These are phyloP conservation scores for Acanthamoeba healyi DNA, from an alignment of 208 protist genomes.

Conservation along the genomic window DNA sequence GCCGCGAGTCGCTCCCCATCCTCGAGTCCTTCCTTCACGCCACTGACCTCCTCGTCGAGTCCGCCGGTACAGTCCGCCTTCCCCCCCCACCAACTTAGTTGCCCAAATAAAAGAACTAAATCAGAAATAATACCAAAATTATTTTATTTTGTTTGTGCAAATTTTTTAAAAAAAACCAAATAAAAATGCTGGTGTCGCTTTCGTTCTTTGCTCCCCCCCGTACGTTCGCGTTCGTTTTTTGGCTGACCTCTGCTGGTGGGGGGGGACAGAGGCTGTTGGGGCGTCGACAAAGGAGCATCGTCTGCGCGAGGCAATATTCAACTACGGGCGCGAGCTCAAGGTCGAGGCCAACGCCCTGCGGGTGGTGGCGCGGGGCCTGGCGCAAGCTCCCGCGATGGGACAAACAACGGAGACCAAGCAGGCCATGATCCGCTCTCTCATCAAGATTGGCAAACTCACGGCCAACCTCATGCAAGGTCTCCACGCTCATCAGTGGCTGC, in stretches of 20 bases:
- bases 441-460: conserved; percentile 39
- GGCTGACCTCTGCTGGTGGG: neutral
- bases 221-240: neutral
- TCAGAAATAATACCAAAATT: neutral
- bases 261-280: conserved; percentile 19
- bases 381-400: neutral
- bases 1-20: neutral
- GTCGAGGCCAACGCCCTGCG: neutral
- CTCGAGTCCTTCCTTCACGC: conserved; percentile 38
- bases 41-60: conserved; percentile 19
- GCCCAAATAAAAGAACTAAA: no score
- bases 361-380: neutral
- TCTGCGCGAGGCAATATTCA: conserved; percentile 29
- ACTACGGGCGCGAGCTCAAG: conserved; percentile 23
- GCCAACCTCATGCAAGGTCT: conserved; percentile 44
- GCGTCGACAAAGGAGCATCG: conserved; percentile 33
- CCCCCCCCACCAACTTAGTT: neutral
- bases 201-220: no score
- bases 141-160: neutral
- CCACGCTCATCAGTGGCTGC: neutral
- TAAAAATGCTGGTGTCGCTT: neutral
- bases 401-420: conserved; percentile 3
- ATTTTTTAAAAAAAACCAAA: neutral
- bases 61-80: neutral
- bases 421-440: neutral